Base-by-base conservation (phyloP, 2,329 filamentous ascomycete species). In the Aphanocladium album region DNA sequence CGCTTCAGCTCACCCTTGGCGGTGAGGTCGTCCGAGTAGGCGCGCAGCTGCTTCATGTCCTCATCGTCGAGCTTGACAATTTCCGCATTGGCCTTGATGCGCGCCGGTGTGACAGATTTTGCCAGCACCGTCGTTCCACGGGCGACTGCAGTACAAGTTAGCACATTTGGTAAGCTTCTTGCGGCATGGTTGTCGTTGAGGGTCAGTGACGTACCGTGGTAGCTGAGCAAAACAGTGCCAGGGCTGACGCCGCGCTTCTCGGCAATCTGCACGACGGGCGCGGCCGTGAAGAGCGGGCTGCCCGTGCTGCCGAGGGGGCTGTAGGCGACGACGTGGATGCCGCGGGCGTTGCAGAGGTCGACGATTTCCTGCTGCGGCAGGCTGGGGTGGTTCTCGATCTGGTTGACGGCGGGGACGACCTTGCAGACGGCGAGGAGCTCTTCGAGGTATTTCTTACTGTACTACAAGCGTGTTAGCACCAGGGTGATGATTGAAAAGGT, bases 251-350 rank as follows among this genome's bases (percentile, higher is more conserved):
- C 77, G 67, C 85, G 83, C 75, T 86, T 85, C 72, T 87, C 81
- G 21, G 89, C 84, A 57, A 89, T 77, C 73, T 85, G 80, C 55
- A 87, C 76, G 39, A 87, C 80, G 1, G 84, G 81, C 70, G 84
- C 86, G 60, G 85, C 84, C 63, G 82, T 81, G 67, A 89, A 77
- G 62, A 89, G 77, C 57, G 88, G 87, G 14, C 85, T 82, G 50
- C 85, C 84, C 5, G 86, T 84, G 75, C 81, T 84, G 41, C 85
- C 85, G 0, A 88, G 76, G n/a, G 84, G 85, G 66, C 81, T 84
- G 78, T 91, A 92, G 17, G 89, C 88, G 65, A 90, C 87, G 69
- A 91, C 76, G 68, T 89, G 82, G 63, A 92, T 90, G 60, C 83
- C 84, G 73, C 89, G 87, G 62, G 80, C 76, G 62, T 82, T 82